These are phyloP conservation scores for Ophiostoma australiae DNA, from an alignment of 2,329 filamentous ascomycete species.

Conservation along the genomic window DNA sequence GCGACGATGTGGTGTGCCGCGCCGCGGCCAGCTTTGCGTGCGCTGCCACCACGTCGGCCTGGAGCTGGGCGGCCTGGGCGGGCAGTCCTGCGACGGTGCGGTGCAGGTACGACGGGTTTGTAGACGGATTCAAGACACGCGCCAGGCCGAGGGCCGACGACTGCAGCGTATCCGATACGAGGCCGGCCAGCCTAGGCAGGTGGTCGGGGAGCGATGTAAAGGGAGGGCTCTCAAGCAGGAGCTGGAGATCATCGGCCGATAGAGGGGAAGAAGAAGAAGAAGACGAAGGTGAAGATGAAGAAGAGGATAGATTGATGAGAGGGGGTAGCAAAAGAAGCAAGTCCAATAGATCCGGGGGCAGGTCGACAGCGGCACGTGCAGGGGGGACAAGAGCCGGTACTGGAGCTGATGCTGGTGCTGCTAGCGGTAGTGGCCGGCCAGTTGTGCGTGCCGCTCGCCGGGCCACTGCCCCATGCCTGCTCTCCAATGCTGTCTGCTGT, in stretches of 20 bases:
- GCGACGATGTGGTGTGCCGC: constrained; percentile 39
- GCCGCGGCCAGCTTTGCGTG: constrained; percentile 36
- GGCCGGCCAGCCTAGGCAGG: constrained; percentile 44
- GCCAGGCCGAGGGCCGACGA: constrained; percentile 46
- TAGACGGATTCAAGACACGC: constrained; percentile 45
- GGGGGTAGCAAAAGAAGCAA: constrained; percentile 53
- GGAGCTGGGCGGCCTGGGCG: constrained; percentile 38
- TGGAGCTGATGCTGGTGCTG: constrained; percentile 18
- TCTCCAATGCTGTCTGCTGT: constrained; percentile 28
- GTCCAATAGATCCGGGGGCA: constrained; percentile 41
- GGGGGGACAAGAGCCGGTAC: constrained; percentile 13
- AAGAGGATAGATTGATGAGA: constrained; percentile 33
- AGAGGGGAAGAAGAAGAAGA: constrained; percentile 29
- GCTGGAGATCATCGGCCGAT: constrained; percentile 35
- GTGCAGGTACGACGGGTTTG: constrained; percentile 55
- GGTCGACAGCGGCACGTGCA: constrained; percentile 19
- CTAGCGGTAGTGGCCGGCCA: constrained; percentile 28
- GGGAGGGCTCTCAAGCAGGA: constrained; percentile 49
- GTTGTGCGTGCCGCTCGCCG: constrained; percentile 24
- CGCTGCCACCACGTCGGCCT: constrained; percentile 32
- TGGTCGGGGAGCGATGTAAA: constrained; percentile 45
- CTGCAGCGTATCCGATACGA: constrained; percentile 49
- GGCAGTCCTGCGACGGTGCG: constrained; percentile 50
- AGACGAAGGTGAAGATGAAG: background rate
- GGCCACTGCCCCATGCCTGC: background rate